phyloP scores from a whole-genome alignment of 306 rosid species.

The Quercus wislizeni region DNA sequence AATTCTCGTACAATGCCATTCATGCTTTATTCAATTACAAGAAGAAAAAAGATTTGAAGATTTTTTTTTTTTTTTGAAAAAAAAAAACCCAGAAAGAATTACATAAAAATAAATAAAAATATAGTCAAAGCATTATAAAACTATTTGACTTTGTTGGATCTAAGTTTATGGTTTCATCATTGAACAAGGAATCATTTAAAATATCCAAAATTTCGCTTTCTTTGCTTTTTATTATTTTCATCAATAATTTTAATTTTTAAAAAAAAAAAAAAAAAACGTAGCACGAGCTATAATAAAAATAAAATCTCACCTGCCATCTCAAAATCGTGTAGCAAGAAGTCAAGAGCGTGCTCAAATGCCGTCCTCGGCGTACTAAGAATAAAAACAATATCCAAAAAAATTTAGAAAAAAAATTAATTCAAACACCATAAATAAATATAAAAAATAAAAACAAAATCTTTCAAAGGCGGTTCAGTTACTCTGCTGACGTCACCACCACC shows the following conservation, averaged over 20 bases:
- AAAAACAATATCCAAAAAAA: conserved; percentile 7
- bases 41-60: too few species aligned
- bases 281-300: background rate
- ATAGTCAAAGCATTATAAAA: background rate
- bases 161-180: background rate
- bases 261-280: background rate
- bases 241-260: too few species aligned
- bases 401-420: background rate
- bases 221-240: background rate
- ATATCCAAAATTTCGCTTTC: background rate
- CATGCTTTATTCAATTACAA: too few species aligned
- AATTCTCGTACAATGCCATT: conserved; percentile 41
- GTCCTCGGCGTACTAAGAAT: conserved; percentile 55
- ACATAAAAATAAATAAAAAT: background rate
- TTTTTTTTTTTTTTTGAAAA: too few species aligned
- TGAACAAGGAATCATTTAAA: background rate
- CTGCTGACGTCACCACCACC: conserved; percentile 21
- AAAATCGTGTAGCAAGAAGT: conserved; percentile 85
- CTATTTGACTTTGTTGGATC: background rate
- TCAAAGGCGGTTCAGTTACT: too few species aligned
- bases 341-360: conserved; percentile 86
- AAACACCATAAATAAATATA: background rate
- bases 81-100: background rate
- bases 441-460: background rate
- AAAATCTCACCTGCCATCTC: conserved; percentile 87